Conservation (phyloP, 2,329 filamentous ascomycete genomes). For the Fusarium miscanthi region DNA sequence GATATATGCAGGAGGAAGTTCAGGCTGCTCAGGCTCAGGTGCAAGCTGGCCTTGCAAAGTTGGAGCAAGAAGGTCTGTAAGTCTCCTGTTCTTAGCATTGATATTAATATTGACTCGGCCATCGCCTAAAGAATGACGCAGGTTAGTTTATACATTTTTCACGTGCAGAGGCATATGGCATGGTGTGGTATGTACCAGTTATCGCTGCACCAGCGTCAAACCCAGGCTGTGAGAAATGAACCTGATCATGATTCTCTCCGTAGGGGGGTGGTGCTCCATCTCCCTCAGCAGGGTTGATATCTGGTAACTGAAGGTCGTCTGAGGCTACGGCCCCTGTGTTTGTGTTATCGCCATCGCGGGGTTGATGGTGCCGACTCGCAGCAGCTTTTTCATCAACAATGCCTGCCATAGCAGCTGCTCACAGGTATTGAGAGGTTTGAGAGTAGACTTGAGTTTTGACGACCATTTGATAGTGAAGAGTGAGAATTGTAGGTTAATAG, state of each 20-base stretch:
- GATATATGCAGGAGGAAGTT: conserved; percentile 74
- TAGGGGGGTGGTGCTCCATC: conserved; percentile 67
- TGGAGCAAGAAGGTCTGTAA: conserved; percentile 75
- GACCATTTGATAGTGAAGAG: conserved; percentile 1
- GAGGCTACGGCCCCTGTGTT: conserved; percentile 48
- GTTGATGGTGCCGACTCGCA: conserved; percentile 36
- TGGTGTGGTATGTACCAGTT: conserved; percentile 59
- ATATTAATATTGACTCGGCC: conserved; percentile 85
- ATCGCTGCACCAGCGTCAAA: conserved; percentile 71
- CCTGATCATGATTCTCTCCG: conserved; percentile 65
- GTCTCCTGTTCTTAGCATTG: conserved; percentile 73
- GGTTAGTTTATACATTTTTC: conserved; percentile 22
- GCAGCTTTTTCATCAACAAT: conserved; percentile 45
- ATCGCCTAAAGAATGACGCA: conserved; percentile 63
- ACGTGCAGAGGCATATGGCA: neutral
- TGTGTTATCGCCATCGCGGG: conserved; percentile 24
- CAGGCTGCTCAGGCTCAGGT: conserved; percentile 57
- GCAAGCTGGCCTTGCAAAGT: conserved; percentile 68
- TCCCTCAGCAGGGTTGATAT: conserved; percentile 53
- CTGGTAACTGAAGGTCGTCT: conserved; percentile 56
- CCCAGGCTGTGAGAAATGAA: conserved; percentile 71
- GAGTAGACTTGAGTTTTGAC: neutral
- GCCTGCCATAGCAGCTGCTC: conserved; percentile 40
- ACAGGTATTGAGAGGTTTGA: neutral
- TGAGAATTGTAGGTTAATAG: neutral